Percentiles rank a stretch among this genome's conserved stretches.
Conservation (phyloP, 2,329 filamentous ascomycete species). For the Aaosphaeria pasadenensis region DNA sequence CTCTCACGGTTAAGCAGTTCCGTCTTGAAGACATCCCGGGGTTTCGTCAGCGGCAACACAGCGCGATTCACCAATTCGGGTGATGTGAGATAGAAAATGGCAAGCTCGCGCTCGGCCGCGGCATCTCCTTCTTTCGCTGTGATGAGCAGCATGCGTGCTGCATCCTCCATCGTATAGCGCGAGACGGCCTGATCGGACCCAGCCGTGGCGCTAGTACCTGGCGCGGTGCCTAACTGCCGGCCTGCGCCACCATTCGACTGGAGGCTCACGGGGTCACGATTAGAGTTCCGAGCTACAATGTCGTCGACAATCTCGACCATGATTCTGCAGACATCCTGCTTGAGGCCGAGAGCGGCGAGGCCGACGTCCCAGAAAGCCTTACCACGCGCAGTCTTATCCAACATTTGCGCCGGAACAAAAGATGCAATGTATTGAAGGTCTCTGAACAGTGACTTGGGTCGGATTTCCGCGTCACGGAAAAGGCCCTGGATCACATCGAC, state of each 20-base stretch:
- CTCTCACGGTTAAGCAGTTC: slow-evolving; percentile 69
- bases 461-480: slow-evolving; percentile 44
- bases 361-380: slow-evolving; percentile 91
- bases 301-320: slow-evolving; percentile 75
- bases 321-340: slow-evolving; percentile 80
- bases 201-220: slow-evolving; percentile 5
- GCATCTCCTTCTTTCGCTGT: slow-evolving; percentile 89
- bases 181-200: slow-evolving; percentile 44
- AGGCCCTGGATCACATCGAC: slow-evolving; percentile 43
- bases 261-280: slow-evolving; percentile 46
- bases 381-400: slow-evolving; percentile 57
- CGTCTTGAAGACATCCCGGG: slow-evolving; percentile 86
- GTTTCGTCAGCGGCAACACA: slow-evolving; percentile 78
- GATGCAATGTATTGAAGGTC: slow-evolving; percentile 57
- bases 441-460: slow-evolving; percentile 47
- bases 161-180: slow-evolving; percentile 72
- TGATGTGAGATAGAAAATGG: slow-evolving; percentile 88
- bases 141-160: slow-evolving; percentile 85
- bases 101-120: slow-evolving; percentile 87
- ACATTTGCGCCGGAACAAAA: slow-evolving; percentile 55
- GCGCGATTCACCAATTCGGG: slow-evolving; percentile 79
- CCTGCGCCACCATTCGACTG: slow-evolving; percentile 17
- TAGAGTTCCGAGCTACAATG: slow-evolving; percentile 66
- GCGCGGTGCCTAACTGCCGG: slow-evolving; percentile 14
- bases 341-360: slow-evolving; percentile 81